These are phyloP conservation scores for Entomortierella parvispora DNA, from an alignment of 192 early-diverging fungal species.

Conservation along the genomic window DNA sequence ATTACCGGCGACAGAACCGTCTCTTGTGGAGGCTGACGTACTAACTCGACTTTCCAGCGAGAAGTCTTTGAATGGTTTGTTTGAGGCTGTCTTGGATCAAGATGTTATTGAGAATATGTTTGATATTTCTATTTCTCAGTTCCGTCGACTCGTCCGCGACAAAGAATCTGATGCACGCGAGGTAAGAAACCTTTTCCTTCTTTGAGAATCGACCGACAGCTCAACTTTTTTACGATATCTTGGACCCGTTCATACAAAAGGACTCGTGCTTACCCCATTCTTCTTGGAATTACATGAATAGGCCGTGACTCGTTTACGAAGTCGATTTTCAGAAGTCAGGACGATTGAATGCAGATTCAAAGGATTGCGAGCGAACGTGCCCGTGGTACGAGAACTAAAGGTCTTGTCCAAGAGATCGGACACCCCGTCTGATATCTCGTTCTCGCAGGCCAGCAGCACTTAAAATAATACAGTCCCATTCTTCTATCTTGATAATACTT, in stretches of 20 bases:
- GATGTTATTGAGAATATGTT: constrained; percentile 15
- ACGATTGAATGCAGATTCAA: constrained; percentile 31
- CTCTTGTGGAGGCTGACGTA: not conserved
- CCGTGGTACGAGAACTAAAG: constrained; percentile 34
- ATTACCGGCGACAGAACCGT: not conserved
- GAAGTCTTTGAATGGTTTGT: not conserved
- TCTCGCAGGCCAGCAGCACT: too few species aligned
- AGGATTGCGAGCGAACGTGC: constrained; percentile 14
- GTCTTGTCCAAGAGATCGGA: constrained; percentile 30
- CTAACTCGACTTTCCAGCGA: too few species aligned
- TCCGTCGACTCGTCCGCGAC: constrained; percentile 24
- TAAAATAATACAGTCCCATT: too few species aligned
- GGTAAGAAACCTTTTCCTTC: too few species aligned
- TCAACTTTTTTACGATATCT: too few species aligned
- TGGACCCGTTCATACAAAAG: too few species aligned
- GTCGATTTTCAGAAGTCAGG: constrained; percentile 14
- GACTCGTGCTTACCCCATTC: not conserved
- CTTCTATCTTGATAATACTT: too few species aligned
- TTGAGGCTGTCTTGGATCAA: constrained; percentile 32
- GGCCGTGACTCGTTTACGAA: constrained; percentile 18
- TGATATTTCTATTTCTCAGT: constrained; percentile 13
- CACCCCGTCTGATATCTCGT: too few species aligned
- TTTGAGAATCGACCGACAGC: too few species aligned
- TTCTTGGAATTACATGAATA: not conserved
- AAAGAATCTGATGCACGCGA: too few species aligned